Base-by-base conservation (phyloP, 148 eudicot genomes). In the Oxyria digyna region DNA sequence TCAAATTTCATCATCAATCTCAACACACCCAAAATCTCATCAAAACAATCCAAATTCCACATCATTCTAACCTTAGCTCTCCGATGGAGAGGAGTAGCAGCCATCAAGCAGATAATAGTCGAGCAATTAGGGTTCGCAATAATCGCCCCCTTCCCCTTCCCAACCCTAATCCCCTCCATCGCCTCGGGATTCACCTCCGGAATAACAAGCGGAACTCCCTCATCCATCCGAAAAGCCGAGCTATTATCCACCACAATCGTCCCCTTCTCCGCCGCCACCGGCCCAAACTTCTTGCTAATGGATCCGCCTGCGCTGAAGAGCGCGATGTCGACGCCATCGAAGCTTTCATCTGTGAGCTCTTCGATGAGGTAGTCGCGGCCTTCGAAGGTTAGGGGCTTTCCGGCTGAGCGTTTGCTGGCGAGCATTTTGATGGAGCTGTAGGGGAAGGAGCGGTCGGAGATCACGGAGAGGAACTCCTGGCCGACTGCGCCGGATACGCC, bases 41-140 rank as follows among this genome's bases (percentile, higher is more conserved):
- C n/a, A n/a, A n/a, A n/a, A n/a, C n/a, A n/a, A n/a, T n/a, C n/a
- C n/a, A n/a, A n/a, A n/a, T n/a, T n/a, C n/a, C n/a, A n/a, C n/a
- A n/a, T n/a, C n/a, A n/a, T 68, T 15, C 78, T 38, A 62, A 94
- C 99, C 85, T 88, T 94, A 4, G 97, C 96, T 17, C 72, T 84
- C 11, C 90, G 87, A 78, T 94, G 99, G 67, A 94, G 87, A 42
- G 99, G 99, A 15, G 99, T 91, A 69, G 89, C 96, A 67, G 99
- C 99, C 99, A 94, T 94, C 74, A 94, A 82, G 71, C 99, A 94
- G 27, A 94, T 94, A 71, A 94, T 94, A 35, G 99, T 94, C 6
- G 97, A 91, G 40, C 99, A 94, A 83, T 94, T 94, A 1, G 99
- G 99, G 50, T 94, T 94, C 0, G 99, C 99, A 76, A 94, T 91